These are phyloP conservation scores for Adansonia grandidieri DNA, from an alignment of 441 rosid species.

Conservation along the genomic window DNA sequence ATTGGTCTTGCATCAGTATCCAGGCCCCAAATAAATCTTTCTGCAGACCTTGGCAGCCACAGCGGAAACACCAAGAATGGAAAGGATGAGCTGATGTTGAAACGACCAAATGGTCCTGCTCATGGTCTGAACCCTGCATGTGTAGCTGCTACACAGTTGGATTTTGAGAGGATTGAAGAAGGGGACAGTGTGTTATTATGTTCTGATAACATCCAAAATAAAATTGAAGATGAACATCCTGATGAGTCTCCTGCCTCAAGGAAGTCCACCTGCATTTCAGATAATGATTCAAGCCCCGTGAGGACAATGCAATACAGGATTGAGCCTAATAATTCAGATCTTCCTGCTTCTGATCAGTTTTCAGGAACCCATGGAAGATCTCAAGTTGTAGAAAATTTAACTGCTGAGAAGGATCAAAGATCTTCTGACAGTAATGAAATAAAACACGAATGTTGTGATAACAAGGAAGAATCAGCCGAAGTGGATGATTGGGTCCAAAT, in stretches of 20 bases:
- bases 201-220: slow-evolving; percentile 41
- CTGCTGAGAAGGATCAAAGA: slow-evolving; percentile 34
- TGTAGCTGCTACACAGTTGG: slow-evolving; percentile 33
- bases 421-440: slow-evolving; percentile 28
- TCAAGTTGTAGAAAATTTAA: slow-evolving; percentile 31
- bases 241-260: slow-evolving; percentile 51
- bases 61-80: slow-evolving; percentile 32
- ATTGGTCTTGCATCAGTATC: slow-evolving; percentile 27
- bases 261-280: slow-evolving; percentile 55
- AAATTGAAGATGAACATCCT: slow-evolving; percentile 38
- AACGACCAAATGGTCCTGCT: slow-evolving; percentile 23
- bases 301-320: slow-evolving; percentile 32
- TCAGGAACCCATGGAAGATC: slow-evolving; percentile 32
- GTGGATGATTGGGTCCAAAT: slow-evolving; percentile 43
- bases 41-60: slow-evolving; percentile 27
- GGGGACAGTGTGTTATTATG: slow-evolving; percentile 37
- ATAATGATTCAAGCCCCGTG: slow-evolving; percentile 43
- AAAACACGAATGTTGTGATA: slow-evolving; percentile 21
- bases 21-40: slow-evolving; percentile 20
- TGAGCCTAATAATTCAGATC: slow-evolving; percentile 24
- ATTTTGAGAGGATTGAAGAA: slow-evolving; percentile 44
- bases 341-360: slow-evolving; percentile 28
- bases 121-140: slow-evolving; percentile 21
- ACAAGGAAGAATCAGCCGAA: slow-evolving; percentile 35
- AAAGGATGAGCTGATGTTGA: slow-evolving; percentile 27